Evolutionary conservation across 2,329 filamentous ascomycete species (phyloP).

Genomic region (Leptographium lundbergii): DNA sequence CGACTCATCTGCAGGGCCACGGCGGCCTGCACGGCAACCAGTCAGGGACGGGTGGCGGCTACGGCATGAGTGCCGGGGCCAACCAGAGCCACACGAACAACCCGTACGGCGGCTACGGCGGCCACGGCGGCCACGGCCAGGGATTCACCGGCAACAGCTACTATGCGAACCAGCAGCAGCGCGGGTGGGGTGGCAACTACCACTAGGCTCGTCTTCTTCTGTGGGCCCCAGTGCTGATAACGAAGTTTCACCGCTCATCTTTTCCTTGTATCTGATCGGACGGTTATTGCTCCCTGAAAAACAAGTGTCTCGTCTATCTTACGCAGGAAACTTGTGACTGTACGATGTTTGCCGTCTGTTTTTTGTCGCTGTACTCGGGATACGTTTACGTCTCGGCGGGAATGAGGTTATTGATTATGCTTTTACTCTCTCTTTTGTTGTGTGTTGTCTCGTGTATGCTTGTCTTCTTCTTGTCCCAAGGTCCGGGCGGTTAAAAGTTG

Average conservation of each 20-base stretch:
- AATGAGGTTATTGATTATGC: not conserved
- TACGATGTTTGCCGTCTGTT: constrained; percentile 3
- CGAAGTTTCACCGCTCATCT: not conserved
- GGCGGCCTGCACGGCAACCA: constrained; percentile 42
- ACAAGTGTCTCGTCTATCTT: not conserved
- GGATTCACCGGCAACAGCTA: constrained; percentile 34
- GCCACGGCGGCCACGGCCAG: constrained; percentile 33
- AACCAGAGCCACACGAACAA: constrained; percentile 40
- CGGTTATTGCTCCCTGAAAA: not conserved
- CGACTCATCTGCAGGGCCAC: constrained; percentile 36
- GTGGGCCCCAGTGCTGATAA: not conserved
- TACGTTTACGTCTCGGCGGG: not conserved
- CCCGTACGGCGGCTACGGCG: constrained; percentile 41
- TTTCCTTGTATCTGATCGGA: not conserved
- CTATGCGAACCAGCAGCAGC: constrained; percentile 33
- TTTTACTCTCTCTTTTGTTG: not conserved
- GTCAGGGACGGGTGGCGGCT: constrained; percentile 29
- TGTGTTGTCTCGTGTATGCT: not conserved
- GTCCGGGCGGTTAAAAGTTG: not conserved
- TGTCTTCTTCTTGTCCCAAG: not conserved
- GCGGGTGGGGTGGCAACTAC: constrained; percentile 50
- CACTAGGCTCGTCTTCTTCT: constrained; percentile 12
- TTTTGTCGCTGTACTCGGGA: constrained; percentile 1
- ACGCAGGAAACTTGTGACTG: not conserved
- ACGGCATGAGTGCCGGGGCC: constrained; percentile 39